phyloP scores from a whole-genome alignment of 108 stramenopile species.

The Stephanodiscus triporus region DNA sequence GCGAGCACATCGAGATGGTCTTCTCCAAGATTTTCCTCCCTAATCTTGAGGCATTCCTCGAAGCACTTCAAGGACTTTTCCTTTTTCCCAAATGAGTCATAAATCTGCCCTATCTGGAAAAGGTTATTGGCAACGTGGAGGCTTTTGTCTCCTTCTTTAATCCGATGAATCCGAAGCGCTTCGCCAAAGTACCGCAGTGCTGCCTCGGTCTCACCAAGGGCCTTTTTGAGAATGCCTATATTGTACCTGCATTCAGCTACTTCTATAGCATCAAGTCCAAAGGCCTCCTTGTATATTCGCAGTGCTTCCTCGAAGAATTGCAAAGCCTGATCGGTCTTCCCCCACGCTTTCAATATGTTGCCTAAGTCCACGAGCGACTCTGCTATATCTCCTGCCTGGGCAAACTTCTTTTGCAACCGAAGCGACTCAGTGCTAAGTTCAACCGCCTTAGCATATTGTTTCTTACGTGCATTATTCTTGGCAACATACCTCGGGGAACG shows the following conservation, averaged over 20 bases:
- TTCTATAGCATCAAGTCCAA: slow-evolving; percentile 63
- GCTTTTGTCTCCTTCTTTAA: slow-evolving; percentile 48
- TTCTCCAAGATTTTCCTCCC: slow-evolving; percentile 30
- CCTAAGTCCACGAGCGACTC: slow-evolving; percentile 29
- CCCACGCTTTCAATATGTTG: slow-evolving; percentile 52
- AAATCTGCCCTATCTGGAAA: slow-evolving; percentile 44
- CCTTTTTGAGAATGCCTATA: slow-evolving; percentile 63
- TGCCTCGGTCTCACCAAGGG: slow-evolving; percentile 43
- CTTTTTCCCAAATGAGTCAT: slow-evolving; percentile 43
- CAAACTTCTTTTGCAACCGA: slow-evolving; percentile 28
- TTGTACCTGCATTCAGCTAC: slow-evolving; percentile 62
- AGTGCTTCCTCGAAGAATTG: slow-evolving; percentile 49
- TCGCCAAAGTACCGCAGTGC: slow-evolving; percentile 63
- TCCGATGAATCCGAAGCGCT: too few relatives aligned
- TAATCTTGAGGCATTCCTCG: slow-evolving; percentile 45
- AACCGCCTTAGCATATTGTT: slow-evolving; percentile 47
- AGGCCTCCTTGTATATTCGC: slow-evolving; percentile 40
- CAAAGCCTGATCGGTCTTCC: slow-evolving; percentile 42
- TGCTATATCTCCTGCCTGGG: slow-evolving; percentile 30
- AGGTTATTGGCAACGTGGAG: slow-evolving; percentile 41
- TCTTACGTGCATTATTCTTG: slow-evolving; percentile 52
- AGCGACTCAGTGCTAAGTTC: slow-evolving; percentile 53
- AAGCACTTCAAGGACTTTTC: slow-evolving; percentile 49
- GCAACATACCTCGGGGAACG: slow-evolving; percentile 52
- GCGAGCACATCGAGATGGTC: slow-evolving; percentile 50